These are phyloP conservation scores for Solanum boliviense DNA, from an alignment of 257 asterid species.

Conservation along the genomic window DNA sequence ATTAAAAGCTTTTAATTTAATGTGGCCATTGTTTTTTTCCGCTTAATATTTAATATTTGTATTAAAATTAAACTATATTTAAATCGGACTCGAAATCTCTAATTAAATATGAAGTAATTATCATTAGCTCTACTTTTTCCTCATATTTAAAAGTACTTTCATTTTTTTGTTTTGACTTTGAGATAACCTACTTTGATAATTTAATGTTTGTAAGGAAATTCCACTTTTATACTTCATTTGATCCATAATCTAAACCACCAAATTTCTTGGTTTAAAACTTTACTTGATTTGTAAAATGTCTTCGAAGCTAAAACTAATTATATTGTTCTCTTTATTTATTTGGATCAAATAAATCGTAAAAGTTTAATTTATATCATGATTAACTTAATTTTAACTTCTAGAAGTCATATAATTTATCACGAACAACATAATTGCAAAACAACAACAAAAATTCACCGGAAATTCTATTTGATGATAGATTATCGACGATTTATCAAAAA, in stretches of 20 bases:
- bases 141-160: not conserved
- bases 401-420: not conserved
- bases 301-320: not conserved
- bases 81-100: accelerated
- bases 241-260: not conserved
- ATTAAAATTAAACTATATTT: accelerated
- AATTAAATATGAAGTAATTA: not conserved
- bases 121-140: not conserved
- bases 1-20: not conserved
- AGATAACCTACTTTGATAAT: not conserved
- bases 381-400: not conserved
- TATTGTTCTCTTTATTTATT: not conserved
- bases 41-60: accelerated
- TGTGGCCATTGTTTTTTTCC: not conserved
- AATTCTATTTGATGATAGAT: not conserved
- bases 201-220: not conserved
- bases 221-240: not conserved
- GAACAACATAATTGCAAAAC: not conserved
- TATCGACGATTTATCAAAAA: not conserved
- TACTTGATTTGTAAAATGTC: not conserved
- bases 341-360: not conserved
- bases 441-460: not conserved
- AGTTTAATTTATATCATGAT: not conserved
- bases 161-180: not conserved
- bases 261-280: not conserved